Evolutionary conservation across 805 yeast species (phyloP), one percentile per base, ranked within the genome.

Genomic region (Ogataea neopini): DNA sequence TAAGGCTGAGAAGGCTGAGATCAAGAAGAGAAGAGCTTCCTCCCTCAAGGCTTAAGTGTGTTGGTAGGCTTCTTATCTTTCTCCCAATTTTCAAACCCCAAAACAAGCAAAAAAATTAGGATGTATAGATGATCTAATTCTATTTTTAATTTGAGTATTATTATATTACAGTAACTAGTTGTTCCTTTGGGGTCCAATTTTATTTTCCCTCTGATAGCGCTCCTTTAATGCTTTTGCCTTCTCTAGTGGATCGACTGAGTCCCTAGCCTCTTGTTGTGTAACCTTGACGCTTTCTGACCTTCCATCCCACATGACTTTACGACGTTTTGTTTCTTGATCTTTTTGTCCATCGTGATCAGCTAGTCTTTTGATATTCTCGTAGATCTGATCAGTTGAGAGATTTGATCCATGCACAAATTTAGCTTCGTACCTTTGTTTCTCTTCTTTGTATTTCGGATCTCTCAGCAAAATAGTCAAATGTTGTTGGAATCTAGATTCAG

Each of bases 21-120:
- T 87, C 79, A 90, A 87, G 83, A 92, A 92, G 96, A 90, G 97
- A 87, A 90, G 99, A 84, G 98, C 99, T 76, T 91, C 97, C 70
- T 94, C 98, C 67, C 84, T 94, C 76, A 89, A 86, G 80, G 90
- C 91, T 82, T 85, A 82, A 77, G 55, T 57, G 42, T 38, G 47
- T 42, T 30, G 18, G 34, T 34, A 25, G 29, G 25, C 25, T 38
- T 36, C 32, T 26, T 41, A 33, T 36, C 17, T 26, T 22, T 36
- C 45, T 39, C 29, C 35, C 17, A 36, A 25, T 47, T 35, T 41
- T 22, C 26, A 34, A 17, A 36, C 44, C 44, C 44, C 30, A 40
- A 40, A 40, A 36, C 25, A 40, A 15, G 17, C 29, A 40, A 43
- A 33, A 40, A 36, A 39, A 40, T 45, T 45, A 45, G 44, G 48